Percentiles rank a stretch among this genome's conserved stretches.
Evolutionary conservation across 2,329 filamentous ascomycete genomes (phyloP).

Genomic region (Hymenotorrendiella dingleyae): DNA sequence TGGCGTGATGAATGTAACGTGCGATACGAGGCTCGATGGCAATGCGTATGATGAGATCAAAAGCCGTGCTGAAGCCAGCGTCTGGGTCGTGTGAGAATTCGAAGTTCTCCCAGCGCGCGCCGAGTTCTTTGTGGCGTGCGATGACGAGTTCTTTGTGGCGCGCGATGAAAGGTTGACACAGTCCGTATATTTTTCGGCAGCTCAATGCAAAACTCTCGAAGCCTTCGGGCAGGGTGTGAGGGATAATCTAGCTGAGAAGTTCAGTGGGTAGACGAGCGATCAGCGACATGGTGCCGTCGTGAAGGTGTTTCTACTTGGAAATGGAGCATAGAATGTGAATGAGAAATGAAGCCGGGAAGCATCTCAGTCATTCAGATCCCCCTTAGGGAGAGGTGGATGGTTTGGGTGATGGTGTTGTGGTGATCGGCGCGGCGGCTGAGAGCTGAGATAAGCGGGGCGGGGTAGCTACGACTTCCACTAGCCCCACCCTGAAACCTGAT

Average conservation of each 20-base stretch:
- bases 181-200: conserved; percentile 7
- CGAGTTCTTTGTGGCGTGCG: conserved; percentile 5
- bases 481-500: no score
- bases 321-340: no score
- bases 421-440: no score
- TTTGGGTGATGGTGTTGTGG: no score
- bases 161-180: conserved; percentile 6
- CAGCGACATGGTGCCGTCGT: no score
- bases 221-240: conserved; percentile 7
- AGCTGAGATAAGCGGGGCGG: no score
- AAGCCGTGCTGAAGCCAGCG: conserved; percentile 2
- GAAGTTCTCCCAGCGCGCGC: conserved; percentile 5
- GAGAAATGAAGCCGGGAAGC: no score
- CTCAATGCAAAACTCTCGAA: conserved; percentile 9
- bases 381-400: no score
- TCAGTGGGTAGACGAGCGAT: conserved; percentile 7
- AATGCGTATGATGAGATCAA: conserved; percentile 5
- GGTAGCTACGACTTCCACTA: no score
- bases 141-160: conserved; percentile 7
- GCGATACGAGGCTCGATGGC: conserved; percentile 9
- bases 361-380: no score
- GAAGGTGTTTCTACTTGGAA: no score
- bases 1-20: conserved; percentile 9
- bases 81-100: not conserved
- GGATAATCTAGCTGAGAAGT: conserved; percentile 7